Evolutionary conservation across 345 rosid genomes (phyloP), one percentile per base, ranked within the genome.

Genomic region (Gossypium australe): DNA sequence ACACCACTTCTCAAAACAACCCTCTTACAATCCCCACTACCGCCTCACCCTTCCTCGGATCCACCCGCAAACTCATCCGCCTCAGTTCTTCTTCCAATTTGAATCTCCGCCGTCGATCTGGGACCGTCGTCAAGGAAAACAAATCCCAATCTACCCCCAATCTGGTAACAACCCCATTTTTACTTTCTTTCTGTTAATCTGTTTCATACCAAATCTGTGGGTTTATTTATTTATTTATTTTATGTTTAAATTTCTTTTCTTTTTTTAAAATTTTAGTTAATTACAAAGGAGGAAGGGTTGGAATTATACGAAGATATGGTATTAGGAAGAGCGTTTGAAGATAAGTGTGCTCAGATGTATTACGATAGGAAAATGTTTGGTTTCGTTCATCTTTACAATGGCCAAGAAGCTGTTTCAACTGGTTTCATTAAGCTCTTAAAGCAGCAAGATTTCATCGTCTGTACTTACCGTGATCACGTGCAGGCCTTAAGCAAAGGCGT

Each of bases 291-390:
- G 81, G 97, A 91, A 79, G 94, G 94, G 17, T 84, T 91, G 77
- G 91, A 17, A 74, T 71, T 91, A 52, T 89, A 91, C 49, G 94
- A 89, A 78, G 92, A 91, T 76, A 89, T 92, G 97, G 20, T 89
- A 12, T 74, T 92, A 22, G 97, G 97, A 41, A 83, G 97, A 78
- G 47, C 88, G 27, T 89, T 91, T 47, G 97, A 91, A 81, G 94
- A 91, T 83, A 91, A 88, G 94, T 91, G 97, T 80, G 97, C 97
- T 73, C 90, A 91, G 84, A 91, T 89, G 97, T 89, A 91, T 62
- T 87, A 89, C 82, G 38, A 82, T 87, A 73, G 94, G 90, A 91
- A 91, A 70, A 91, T 91, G 92, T 88, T 91, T 71, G 97, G 97
- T 66, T 89, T 89, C 60, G 97, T 91, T 77, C 94, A 91, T 72